Conservation (phyloP, 192 early-diverging fungal genomes). For the Coemansia umbellata region DNA sequence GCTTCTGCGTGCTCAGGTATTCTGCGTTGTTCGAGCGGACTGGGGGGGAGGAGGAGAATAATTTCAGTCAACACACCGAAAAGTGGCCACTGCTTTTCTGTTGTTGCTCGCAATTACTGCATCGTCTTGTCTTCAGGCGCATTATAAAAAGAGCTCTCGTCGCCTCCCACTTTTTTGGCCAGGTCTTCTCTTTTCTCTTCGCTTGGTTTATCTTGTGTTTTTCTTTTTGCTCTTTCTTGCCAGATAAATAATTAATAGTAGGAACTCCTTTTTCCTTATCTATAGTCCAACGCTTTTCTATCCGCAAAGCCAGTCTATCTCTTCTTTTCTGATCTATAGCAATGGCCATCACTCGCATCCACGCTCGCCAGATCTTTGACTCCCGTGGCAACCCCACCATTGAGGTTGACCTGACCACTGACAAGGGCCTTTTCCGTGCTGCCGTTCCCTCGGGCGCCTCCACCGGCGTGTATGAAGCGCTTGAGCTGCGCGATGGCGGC, state of each 20-base stretch:
- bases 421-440: conserved; percentile 92
- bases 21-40: no score
- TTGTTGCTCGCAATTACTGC: no score
- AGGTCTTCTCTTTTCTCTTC: no score
- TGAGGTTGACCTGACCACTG: conserved; percentile 95
- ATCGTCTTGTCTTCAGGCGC: no score
- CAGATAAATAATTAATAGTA: not conserved
- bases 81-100: no score
- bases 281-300: not conserved
- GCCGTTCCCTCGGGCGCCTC: conserved; percentile 98
- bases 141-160: no score
- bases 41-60: no score
- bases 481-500: conserved; percentile 94
- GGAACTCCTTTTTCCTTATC: not conserved
- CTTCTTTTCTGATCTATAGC: not conserved
- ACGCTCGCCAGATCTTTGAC: conserved; percentile 98
- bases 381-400: conserved; percentile 99
- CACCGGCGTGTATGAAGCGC: conserved; percentile 97
- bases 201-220: not conserved
- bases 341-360: conserved; percentile 71
- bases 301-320: not conserved
- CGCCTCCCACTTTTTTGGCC: no score
- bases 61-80: no score
- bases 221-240: not conserved
- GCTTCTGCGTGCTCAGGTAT: no score